Base-by-base conservation (phyloP, 192 early-diverging fungal species). In the Anaeromyces robustus region DNA sequence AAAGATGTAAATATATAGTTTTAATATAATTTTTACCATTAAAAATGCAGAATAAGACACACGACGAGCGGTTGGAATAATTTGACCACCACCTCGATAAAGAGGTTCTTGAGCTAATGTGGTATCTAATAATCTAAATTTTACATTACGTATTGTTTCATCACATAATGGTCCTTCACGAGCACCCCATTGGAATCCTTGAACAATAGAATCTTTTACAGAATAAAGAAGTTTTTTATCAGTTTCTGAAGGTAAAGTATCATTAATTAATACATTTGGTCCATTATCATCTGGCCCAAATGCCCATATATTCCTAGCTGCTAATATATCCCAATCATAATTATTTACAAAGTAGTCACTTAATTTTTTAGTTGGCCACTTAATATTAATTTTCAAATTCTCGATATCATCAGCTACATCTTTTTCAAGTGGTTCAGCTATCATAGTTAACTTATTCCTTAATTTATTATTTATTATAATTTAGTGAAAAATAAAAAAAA, bases 171-270 rank as follows among this genome's bases (percentile, higher is more conserved):
- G 98, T 13, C 98, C 98, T 83, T 98, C 96, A 77, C 96, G 90
- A 1, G 95, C 90, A 30, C 94, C 96, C 98, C 98, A 99, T 85
- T 96, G 95, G 89, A 99, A 99, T 41, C 98, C 98, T 86, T 98
- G 96, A 59, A 90, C 89, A 80, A 99, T 89, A 26, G 93, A 91
- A 83, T 98, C 98, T 12, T 91, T 89, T 59, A 95, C 93, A 30
- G 91, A 86, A 26, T 87, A 87, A 34, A 99, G 84, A 32, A 95
- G 82, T 59, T 92, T 86, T 87, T 95, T 95, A 84, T 99, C 94
- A 4, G 87, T 89, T 81, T 98, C 98, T 18, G 90, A 87, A 0
- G 96, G 94, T 68, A 98, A 86, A n/a, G 98, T 97, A 82, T 99
- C 98, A 84, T 99, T 97, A 26, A 96, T 84, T 13, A 99, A 88